Evolutionary conservation across 805 yeast species (phyloP), one percentile per base, ranked within the genome.

Genomic region (Candida lessepsii): DNA sequence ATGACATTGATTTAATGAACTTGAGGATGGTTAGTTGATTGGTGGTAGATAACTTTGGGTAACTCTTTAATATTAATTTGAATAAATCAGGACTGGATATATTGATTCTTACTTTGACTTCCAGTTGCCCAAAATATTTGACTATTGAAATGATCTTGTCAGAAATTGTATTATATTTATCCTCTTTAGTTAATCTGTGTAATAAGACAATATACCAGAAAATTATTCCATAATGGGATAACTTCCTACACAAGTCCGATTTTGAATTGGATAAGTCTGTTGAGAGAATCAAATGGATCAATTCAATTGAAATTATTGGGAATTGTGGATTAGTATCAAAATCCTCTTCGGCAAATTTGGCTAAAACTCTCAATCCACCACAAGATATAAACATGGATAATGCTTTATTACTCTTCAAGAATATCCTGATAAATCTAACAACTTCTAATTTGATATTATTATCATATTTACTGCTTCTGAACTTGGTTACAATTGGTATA

Each of bases 271-370:
- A 54, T 34, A 70, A 54, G 29, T 62, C 64, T 16, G 58, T 57
- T 15, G 64, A 52, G 34, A 73, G 52, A 3, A 70, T 54, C 19
- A 50, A 58, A 41, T 60, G 58, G 13, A 71, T 57, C 26, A 65
- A 55, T 15, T 68, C 64, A 16, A 71, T 59, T 3, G 71, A 52
- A 13, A 62, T 64, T 8, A 62, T 38, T 2, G 74, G 65, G 40
- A 70, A 60, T 13, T 56, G 60, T 0, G 71, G 74, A 3, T 61
- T 51, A 1, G 56, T 29, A 29, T 64, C 71, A 38, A 65, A 63
- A 43, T 73, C 76, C 39, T 69, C 76, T 40, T 72, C 76, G 3
- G 73, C 60, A 44, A 74, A 69, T 27, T 69, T 67, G 1, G 72
- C 52, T 21, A 74, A 54, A 3, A 73, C 65, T 21, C 66, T 54